phyloP scores from a whole-genome alignment of 2,329 filamentous ascomycete species.

The Pestalotiopsis sp. region DNA sequence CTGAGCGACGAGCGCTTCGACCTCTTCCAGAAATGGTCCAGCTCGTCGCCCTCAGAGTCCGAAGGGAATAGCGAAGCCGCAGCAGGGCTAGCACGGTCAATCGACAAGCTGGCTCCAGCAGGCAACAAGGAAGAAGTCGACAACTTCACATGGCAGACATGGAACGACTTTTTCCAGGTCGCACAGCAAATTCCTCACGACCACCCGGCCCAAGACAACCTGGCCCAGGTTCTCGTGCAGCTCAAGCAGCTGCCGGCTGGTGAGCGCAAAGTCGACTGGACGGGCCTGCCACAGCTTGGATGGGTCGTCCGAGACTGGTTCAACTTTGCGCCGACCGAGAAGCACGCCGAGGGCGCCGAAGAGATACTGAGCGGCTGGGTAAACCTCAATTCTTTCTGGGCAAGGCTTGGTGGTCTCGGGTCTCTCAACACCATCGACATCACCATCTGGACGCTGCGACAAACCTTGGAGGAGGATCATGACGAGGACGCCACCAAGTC shows the following conservation, averaged over 20 bases:
- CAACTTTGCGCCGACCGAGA: conserved; percentile 16
- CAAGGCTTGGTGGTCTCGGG: conserved; percentile 26
- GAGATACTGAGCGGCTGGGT: conserved; percentile 19
- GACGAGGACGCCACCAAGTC: background rate
- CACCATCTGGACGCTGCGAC: conserved; percentile 31
- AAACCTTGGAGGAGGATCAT: conserved; percentile 27
- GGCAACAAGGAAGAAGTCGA: conserved; percentile 19
- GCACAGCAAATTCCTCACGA: conserved; percentile 29
- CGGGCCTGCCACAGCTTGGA: conserved; percentile 28
- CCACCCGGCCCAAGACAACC: conserved; percentile 28
- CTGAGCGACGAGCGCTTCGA: conserved; percentile 20
- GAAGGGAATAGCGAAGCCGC: conserved; percentile 8
- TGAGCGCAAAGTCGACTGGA: conserved; percentile 25
- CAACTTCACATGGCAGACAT: conserved; percentile 27
- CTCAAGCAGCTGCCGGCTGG: conserved; percentile 27
- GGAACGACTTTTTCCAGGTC: conserved; percentile 24
- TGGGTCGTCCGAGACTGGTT: conserved; percentile 25
- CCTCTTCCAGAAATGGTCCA: conserved; percentile 25
- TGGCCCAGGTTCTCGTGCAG: conserved; percentile 29
- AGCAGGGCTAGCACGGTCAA: conserved; percentile 15
- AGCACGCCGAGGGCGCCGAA: conserved; percentile 17
- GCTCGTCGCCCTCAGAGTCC: conserved; percentile 14
- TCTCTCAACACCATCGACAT: conserved; percentile 21
- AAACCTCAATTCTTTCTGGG: conserved; percentile 31
- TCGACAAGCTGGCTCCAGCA: conserved; percentile 18